A percentile compares a stretch with the other conserved stretches of the same genome.
Conservation (phyloP, 164 flowering plant genomes). For the Vitis vinifera region DNA sequence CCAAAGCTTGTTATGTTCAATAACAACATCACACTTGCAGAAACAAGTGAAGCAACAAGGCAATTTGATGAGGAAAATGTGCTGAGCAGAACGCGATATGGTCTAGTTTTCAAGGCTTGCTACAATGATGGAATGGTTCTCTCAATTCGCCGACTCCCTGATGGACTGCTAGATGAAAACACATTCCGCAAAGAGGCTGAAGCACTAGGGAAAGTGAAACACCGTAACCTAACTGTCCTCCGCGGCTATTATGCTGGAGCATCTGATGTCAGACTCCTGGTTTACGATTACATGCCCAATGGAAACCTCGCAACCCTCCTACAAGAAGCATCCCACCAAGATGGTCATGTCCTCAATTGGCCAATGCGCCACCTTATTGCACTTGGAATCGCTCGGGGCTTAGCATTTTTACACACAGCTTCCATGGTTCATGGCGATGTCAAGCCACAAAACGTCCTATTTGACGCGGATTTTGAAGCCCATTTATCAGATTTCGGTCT, state of each 20-base stretch:
- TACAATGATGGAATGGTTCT: conserved; percentile 80
- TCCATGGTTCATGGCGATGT: conserved; percentile 75
- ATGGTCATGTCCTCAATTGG: conserved; percentile 92
- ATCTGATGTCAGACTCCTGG: conserved; percentile 67
- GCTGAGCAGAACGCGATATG: conserved; percentile 62
- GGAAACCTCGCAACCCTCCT: conserved; percentile 86
- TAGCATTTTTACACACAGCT: conserved; percentile 63
- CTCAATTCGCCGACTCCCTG: conserved; percentile 70
- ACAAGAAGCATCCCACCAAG: conserved; percentile 94
- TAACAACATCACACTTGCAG: conserved; percentile 67
- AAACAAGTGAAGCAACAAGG: conserved; percentile 78
- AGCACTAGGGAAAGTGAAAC: conserved; percentile 67
- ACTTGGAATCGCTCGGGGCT: conserved; percentile 85
- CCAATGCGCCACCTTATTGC: conserved; percentile 97
- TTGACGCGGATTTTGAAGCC: conserved; percentile 95
- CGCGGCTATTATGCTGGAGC: conserved; percentile 87
- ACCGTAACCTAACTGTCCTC: conserved; percentile 81
- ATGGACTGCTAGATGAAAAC: conserved; percentile 47
- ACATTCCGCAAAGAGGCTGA: conserved; percentile 76
- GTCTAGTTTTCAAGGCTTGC: conserved; percentile 76
- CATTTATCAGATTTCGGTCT: conserved; percentile 88
- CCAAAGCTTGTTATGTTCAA: conserved; percentile 86
- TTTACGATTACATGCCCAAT: conserved; percentile 98
- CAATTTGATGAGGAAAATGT: conserved; percentile 93
- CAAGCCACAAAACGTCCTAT: conserved; percentile 80